Percentiles rank a stretch among this genome's conserved stretches.
Evolutionary conservation across 345 rosid genomes (phyloP).

Genomic region (Rubroshorea leprosula): DNA sequence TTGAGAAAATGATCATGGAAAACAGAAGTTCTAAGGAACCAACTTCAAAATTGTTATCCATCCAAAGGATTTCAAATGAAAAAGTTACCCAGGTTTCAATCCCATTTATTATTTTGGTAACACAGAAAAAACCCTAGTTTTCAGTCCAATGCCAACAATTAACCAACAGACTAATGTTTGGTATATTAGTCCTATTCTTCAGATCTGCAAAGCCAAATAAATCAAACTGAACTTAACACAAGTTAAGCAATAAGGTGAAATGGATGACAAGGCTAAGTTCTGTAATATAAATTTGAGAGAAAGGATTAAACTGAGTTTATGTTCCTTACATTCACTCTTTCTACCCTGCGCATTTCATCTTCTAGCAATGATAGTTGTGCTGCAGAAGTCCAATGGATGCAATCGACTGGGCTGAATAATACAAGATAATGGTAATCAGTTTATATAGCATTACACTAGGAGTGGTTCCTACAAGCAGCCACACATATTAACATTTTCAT

Average conservation of each 20-base stretch:
- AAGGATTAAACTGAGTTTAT: conserved; percentile 7
- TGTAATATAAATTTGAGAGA: not conserved
- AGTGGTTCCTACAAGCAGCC: not conserved
- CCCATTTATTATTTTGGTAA: too few species aligned
- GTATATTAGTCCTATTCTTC: not conserved
- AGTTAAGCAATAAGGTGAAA: conserved; percentile 2
- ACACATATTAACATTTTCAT: not conserved
- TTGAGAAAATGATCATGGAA: too few species aligned
- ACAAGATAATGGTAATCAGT: conserved; percentile 10
- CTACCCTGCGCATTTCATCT: conserved; percentile 93
- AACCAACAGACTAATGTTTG: not conserved
- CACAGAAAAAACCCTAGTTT: not conserved
- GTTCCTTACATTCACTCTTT: conserved; percentile 83
- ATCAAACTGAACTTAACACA: not conserved
- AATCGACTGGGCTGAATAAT: conserved; percentile 85
- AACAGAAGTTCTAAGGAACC: too few species aligned
- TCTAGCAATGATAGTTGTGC: conserved; percentile 90
- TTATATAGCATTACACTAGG: not conserved
- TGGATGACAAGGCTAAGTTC: conserved; percentile 1
- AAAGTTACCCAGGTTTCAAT: too few species aligned
- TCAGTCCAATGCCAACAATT: too few species aligned
- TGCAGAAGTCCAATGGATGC: conserved; percentile 92
- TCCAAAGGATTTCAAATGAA: too few species aligned
- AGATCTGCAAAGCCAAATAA: not conserved
- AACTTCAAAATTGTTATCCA: too few species aligned